Evolutionary conservation across 495 filamentous ascomycete species (phyloP).

Genomic region (Neurospora cerealis): DNA sequence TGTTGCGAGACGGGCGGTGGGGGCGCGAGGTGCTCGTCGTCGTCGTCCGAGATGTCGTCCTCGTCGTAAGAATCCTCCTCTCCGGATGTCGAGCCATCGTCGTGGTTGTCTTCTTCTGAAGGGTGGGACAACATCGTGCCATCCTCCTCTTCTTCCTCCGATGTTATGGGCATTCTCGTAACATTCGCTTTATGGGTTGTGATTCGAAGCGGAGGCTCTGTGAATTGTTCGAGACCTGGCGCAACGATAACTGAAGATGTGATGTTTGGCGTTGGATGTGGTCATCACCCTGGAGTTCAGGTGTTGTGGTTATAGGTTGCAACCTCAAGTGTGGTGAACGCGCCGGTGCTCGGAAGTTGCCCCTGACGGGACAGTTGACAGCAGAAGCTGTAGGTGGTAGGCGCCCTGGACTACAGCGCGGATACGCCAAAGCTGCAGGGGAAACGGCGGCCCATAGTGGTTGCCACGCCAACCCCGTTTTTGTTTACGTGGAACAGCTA

Average conservation of each 20-base stretch:
- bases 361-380: not conserved
- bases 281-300: not conserved
- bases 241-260: not conserved
- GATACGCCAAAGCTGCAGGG: not conserved
- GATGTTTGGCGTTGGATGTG: not conserved
- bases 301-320: not conserved
- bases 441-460: not conserved
- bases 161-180: conserved; percentile 34
- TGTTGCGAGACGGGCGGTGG: conserved; percentile 35
- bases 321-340: not conserved
- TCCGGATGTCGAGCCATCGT: not conserved
- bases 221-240: not conserved
- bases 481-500: not conserved
- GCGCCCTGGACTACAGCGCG: not conserved
- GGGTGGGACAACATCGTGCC: conserved; percentile 7
- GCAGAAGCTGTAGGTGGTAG: not conserved
- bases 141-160: conserved; percentile 42
- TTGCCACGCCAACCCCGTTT: not conserved
- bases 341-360: not conserved
- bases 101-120: conserved; percentile 7
- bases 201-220: not conserved
- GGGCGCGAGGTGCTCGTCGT: conserved; percentile 16
- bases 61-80: conserved; percentile 1
- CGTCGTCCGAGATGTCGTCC: conserved; percentile 6
- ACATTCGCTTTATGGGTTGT: not conserved